A percentile compares a stretch with the other conserved stretches of the same genome.
Conservation (phyloP, 78 protist genomes). For the Diacronema lutheri region DNA sequence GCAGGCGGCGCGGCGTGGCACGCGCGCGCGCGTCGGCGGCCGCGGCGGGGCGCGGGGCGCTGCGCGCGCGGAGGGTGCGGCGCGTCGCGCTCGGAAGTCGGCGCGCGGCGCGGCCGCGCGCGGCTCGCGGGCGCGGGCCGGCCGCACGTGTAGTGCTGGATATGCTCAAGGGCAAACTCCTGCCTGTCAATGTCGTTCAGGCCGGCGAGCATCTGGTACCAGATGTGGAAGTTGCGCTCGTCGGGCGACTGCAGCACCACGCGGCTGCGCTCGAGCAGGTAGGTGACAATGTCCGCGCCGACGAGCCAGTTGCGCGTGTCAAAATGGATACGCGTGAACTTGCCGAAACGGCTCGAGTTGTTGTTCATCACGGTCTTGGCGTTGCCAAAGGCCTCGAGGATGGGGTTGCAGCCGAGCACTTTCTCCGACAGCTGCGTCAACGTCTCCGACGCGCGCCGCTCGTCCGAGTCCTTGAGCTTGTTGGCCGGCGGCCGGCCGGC, state of each 20-base stretch:
- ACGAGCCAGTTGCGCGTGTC: background rate
- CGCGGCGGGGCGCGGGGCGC: too few relatives aligned
- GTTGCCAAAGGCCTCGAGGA: constrained; percentile 81
- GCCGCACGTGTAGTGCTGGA: too few relatives aligned
- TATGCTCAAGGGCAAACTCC: too few relatives aligned
- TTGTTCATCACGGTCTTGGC: constrained; percentile 86
- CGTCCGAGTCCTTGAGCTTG: background rate
- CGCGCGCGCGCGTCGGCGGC: too few relatives aligned
- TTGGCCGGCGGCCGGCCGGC: background rate
- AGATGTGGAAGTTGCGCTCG: constrained; percentile 38
- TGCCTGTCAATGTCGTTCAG: too few relatives aligned
- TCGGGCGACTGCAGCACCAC: background rate
- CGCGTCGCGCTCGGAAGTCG: too few relatives aligned
- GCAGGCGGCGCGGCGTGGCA: too few relatives aligned
- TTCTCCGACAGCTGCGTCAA: background rate
- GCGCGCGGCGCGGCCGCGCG: too few relatives aligned
- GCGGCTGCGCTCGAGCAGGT: constrained; percentile 41
- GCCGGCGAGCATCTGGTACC: constrained; percentile 21
- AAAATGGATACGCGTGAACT: constrained; percentile 43
- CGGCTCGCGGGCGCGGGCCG: too few relatives aligned
- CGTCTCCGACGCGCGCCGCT: background rate
- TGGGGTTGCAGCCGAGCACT: constrained; percentile 59
- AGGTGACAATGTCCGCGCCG: constrained; percentile 27
- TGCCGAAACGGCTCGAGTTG: constrained; percentile 84
- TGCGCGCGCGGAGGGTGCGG: too few relatives aligned